Evolutionary conservation across 768 basidiomycete genomes (phyloP).

Genomic region (Rhizopogon roseolus): DNA sequence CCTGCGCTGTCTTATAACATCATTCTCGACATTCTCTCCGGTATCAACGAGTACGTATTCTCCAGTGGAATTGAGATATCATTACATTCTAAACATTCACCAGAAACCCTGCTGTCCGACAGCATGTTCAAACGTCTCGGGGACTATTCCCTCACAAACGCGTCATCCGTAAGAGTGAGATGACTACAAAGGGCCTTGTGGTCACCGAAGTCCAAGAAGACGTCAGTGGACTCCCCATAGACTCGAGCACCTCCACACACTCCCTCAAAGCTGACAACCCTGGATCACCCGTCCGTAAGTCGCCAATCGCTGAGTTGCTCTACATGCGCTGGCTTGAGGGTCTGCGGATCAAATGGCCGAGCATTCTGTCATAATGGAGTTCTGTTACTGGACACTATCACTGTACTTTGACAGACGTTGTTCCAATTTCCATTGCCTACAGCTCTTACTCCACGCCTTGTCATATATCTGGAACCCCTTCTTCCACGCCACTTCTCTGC

Average conservation of each 20-base stretch:
- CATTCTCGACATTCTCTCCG: slow-evolving; percentile 83
- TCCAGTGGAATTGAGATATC: neutral
- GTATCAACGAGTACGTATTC: slow-evolving; percentile 80
- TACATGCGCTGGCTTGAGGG: slow-evolving; percentile 97
- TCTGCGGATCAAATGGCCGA: slow-evolving; percentile 87
- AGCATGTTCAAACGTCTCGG: slow-evolving; percentile 79
- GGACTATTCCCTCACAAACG: slow-evolving; percentile 79
- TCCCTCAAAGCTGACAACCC: slow-evolving; percentile 34
- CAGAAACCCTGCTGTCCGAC: slow-evolving; percentile 75
- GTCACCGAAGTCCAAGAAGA: slow-evolving; percentile 83
- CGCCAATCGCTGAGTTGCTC: slow-evolving; percentile 92
- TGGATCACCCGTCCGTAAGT: slow-evolving; percentile 49
- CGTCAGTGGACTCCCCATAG: slow-evolving; percentile 45
- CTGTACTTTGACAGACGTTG: neutral
- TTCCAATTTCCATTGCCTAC: neutral
- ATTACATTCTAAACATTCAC: slow-evolving; percentile 4
- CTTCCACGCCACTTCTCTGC: neutral
- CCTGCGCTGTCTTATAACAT: slow-evolving; percentile 83
- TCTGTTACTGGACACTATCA: neutral
- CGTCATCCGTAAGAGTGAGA: slow-evolving; percentile 74
- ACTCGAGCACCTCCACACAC: slow-evolving; percentile 23
- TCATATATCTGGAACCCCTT: neutral
- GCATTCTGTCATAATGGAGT: slow-evolving; percentile 37
- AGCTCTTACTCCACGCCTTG: neutral
- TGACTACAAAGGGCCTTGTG: slow-evolving; percentile 79